phyloP scores from a whole-genome alignment of 805 yeast species.

The Candida pseudofarinosa region DNA sequence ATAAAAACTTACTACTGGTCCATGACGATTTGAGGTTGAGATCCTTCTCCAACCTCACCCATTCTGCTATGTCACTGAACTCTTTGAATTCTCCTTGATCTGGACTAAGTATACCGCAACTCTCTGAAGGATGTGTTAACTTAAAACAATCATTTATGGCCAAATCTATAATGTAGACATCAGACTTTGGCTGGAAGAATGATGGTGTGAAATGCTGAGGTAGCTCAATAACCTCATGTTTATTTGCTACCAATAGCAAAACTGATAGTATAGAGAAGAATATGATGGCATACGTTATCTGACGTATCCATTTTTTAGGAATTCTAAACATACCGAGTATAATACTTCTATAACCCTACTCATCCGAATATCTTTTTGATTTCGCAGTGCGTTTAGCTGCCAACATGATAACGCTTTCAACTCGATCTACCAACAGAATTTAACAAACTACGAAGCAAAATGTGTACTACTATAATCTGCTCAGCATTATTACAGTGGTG shows the following conservation, averaged over 20 bases:
- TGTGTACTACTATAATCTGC: no score
- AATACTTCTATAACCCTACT: neutral
- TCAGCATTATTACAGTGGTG: no score
- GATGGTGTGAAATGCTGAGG: slow-evolving; percentile 32
- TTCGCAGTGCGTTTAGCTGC: neutral
- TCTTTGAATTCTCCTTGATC: slow-evolving; percentile 24
- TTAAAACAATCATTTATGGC: slow-evolving; percentile 29
- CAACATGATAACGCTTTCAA: neutral
- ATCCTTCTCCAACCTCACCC: slow-evolving; percentile 47
- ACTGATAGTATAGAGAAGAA: slow-evolving; percentile 15
- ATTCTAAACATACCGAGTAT: slow-evolving; percentile 17
- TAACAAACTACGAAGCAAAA: no score
- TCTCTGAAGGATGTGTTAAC: slow-evolving; percentile 14
- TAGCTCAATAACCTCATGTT: slow-evolving; percentile 29
- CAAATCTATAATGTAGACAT: slow-evolving; percentile 37
- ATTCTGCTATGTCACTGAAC: slow-evolving; percentile 23
- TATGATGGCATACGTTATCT: slow-evolving; percentile 16
- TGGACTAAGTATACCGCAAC: slow-evolving; percentile 24
- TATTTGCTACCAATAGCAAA: slow-evolving; percentile 35
- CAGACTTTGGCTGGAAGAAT: slow-evolving; percentile 41
- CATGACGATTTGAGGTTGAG: slow-evolving; percentile 42
- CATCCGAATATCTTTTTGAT: neutral
- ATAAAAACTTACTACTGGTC: slow-evolving; percentile 38
- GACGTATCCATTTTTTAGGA: slow-evolving; percentile 30
- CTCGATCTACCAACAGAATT: neutral